Evolutionary conservation across 306 rosid genomes (phyloP), one percentile per base, ranked within the genome.

Genomic region (Prunus mume): DNA sequence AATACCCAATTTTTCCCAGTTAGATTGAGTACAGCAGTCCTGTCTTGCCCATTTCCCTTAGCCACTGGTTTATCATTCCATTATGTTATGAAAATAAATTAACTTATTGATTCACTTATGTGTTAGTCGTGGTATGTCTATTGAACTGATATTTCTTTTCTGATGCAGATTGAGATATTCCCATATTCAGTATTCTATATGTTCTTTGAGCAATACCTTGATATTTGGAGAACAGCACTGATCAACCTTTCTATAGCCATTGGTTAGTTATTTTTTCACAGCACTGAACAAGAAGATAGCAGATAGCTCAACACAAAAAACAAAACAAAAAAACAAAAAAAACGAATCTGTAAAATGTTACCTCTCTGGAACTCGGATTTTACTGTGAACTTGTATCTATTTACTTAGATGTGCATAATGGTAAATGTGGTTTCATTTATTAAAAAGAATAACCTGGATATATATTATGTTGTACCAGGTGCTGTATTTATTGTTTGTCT

Each of bases 141-240:
- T 60, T 58, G 28, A 80, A 80, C 79, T 86, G 47, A 84, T 65
- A 57, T 79, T 74, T 69, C 73, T 76, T 83, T 75, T 71, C 51
- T 87, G 78, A 61, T 85, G 91, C 97, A 95, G 99, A 90, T 95
- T 73, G 99, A 95, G 83, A 84, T 95, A 83, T 95, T 92, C 87
- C 99, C 99, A 32, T 95, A 95, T 84, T 92, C 99, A 17, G 89
- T 95, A 74, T 95, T 92, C 77, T 95, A 95, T 78, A 95, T 95
- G 97, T 95, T 90, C 77, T 95, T 95, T 78, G 99, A 95, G 93
- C 99, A 95, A 91, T 95, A 95, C 89, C 97, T 95, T 82, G 87
- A 89, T 80, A 95, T 95, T 76, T 95, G 99, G 99, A 95, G 84
- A 87, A 92, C 96, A 60, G 97, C 99, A 52, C 75, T 90, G 80